phyloP scores from a whole-genome alignment of 78 protist species.

The Cavenderia fasciculata region DNA sequence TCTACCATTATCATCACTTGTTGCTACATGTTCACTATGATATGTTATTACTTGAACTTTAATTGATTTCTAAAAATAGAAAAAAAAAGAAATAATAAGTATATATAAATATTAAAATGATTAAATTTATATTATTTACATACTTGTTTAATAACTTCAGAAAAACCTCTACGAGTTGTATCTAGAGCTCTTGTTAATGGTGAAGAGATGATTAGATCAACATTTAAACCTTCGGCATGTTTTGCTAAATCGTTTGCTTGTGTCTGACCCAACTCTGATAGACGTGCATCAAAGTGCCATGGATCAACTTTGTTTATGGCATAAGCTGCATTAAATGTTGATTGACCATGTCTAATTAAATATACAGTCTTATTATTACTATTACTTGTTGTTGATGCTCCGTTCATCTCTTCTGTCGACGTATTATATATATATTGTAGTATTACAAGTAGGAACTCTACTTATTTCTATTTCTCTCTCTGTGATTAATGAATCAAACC shows the following conservation, averaged over 20 bases:
- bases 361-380: too few species aligned
- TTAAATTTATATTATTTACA: too few species aligned
- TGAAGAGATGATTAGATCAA: constrained; percentile 15
- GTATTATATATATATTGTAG: too few species aligned
- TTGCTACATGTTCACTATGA: constrained; percentile 19
- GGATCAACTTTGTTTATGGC: constrained; percentile 27
- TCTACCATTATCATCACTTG: constrained; percentile 66
- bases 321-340: constrained; percentile 60
- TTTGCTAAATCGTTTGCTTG: constrained; percentile 39
- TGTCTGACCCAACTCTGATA: constrained; percentile 31
- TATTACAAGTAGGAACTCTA: too few species aligned
- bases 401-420: too few species aligned
- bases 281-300: constrained; percentile 38
- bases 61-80: background rate
- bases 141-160: background rate
- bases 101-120: background rate
- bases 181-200: constrained; percentile 58
- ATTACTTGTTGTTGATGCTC: too few species aligned
- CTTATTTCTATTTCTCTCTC: too few species aligned
- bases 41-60: background rate
- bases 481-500: too few species aligned
- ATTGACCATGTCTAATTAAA: constrained; percentile 72
- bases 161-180: constrained; percentile 58
- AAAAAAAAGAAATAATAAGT: too few species aligned
- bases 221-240: background rate